Evolutionary conservation across 148 eudicot genomes (phyloP).

Genomic region (Euryodendron excelsum): DNA sequence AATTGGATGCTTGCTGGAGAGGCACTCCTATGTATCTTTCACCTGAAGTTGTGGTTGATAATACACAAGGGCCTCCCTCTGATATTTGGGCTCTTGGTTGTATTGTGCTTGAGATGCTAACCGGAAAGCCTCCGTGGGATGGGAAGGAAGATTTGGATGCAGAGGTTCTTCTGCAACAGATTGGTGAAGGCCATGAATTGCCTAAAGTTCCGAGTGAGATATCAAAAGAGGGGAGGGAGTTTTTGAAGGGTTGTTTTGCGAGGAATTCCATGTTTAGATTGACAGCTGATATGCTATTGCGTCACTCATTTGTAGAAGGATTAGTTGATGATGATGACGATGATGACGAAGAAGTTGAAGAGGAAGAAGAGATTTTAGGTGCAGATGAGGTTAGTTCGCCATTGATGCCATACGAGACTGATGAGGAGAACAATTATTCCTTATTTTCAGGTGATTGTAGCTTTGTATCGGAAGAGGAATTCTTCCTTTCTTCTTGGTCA

Average conservation of each 20-base stretch:
- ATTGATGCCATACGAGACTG: constrained; percentile 18
- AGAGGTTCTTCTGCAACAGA: constrained; percentile 18
- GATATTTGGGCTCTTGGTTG: constrained; percentile 63
- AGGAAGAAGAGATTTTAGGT: constrained; percentile 2
- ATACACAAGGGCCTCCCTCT: constrained; percentile 35
- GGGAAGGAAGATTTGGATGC: constrained; percentile 13
- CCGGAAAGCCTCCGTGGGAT: constrained; percentile 40
- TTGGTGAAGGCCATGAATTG: constrained; percentile 24
- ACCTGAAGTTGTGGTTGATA: constrained; percentile 38
- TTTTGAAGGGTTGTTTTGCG: constrained; percentile 43
- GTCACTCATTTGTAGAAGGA: constrained; percentile 41
- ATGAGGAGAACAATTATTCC: constrained; percentile 25
- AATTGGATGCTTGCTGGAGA: constrained; percentile 35
- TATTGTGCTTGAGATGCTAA: constrained; percentile 48
- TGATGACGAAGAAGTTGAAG: constrained; percentile 25
- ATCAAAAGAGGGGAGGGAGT: constrained; percentile 32
- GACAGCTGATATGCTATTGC: constrained; percentile 47
- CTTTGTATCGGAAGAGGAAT: constrained; percentile 15
- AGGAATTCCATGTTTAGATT: constrained; percentile 33
- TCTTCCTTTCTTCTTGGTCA: constrained; percentile 7
- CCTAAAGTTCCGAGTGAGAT: constrained; percentile 29
- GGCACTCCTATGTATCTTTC: constrained; percentile 47
- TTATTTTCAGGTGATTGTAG: constrained; percentile 15
- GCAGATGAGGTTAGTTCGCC: constrained; percentile 16
- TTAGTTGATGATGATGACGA: constrained; percentile 24